Evolutionary conservation across 2,329 filamentous ascomycete genomes (phyloP).

Genomic region (Fusarium austroafricanum): DNA sequence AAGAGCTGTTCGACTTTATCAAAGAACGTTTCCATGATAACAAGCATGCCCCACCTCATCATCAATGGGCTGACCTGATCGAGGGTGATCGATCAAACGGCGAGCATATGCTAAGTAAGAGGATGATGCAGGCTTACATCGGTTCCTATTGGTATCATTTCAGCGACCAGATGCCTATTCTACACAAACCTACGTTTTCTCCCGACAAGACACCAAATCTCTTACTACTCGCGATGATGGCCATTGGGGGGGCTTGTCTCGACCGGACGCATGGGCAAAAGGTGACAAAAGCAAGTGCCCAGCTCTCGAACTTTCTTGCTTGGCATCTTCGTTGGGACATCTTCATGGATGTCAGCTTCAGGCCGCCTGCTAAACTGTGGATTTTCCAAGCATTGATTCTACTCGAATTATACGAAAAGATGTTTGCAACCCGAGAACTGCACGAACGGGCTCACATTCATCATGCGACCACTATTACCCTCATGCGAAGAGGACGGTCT

Average conservation of each 20-base stretch:
- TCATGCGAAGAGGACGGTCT: conserved; percentile 94
- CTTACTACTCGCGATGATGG: conserved; percentile 88
- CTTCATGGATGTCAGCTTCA: conserved; percentile 90
- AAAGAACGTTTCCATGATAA: conserved; percentile 83
- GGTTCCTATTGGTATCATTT: conserved; percentile 95
- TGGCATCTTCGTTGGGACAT: conserved; percentile 97
- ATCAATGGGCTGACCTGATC: conserved; percentile 80
- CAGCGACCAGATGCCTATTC: conserved; percentile 91
- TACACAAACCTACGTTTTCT: conserved; percentile 94
- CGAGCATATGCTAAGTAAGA: conserved; percentile 78
- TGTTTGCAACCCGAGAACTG: conserved; percentile 91
- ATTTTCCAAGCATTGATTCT: conserved; percentile 92
- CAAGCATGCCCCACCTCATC: conserved; percentile 77
- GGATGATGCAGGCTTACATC: conserved; percentile 97
- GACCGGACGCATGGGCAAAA: conserved; percentile 83
- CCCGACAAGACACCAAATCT: conserved; percentile 88
- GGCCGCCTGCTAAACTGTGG: conserved; percentile 94
- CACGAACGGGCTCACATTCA: conserved; percentile 97
- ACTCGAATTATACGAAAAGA: conserved; percentile 95
- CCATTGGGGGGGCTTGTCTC: conserved; percentile 89
- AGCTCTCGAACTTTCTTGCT: conserved; percentile 88
- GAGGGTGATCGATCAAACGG: conserved; percentile 79
- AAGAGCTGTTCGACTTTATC: conserved; percentile 85
- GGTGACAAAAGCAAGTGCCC: conserved; percentile 79
- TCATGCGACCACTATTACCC: conserved; percentile 91